A percentile compares a stretch with the other conserved stretches of the same genome.
Conservation (phyloP, 2,329 filamentous ascomycete genomes). For the Hymenoscyphus albidus region DNA sequence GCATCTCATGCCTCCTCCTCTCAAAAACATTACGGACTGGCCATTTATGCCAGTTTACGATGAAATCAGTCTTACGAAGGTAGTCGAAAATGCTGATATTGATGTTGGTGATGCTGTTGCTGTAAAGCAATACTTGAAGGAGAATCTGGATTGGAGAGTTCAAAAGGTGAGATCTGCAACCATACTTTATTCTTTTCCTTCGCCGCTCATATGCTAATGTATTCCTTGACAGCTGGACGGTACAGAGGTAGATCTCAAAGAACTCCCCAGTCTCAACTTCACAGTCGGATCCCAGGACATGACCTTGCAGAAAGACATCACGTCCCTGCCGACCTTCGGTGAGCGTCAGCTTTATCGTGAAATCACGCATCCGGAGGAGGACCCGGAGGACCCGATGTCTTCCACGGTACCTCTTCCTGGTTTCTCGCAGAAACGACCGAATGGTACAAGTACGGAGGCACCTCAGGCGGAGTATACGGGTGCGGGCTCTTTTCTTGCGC, state of each 20-base stretch:
- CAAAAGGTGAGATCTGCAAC: conserved; percentile 24
- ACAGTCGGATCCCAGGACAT: conserved; percentile 25
- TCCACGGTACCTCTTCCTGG: no score
- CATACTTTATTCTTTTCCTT: no score
- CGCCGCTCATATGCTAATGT: neutral
- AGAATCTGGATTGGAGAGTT: conserved; percentile 27
- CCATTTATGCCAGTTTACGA: conserved; percentile 21
- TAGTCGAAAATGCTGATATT: conserved; percentile 12
- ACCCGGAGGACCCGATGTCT: no score
- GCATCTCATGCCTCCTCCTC: conserved; percentile 26
- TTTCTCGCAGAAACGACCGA: no score
- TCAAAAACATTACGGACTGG: conserved; percentile 1
- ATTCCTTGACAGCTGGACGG: conserved; percentile 20
- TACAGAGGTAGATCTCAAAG: conserved; percentile 14
- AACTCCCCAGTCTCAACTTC: conserved; percentile 20
- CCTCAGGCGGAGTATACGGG: neutral
- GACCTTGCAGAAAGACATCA: conserved; percentile 16
- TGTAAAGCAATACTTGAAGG: conserved; percentile 22
- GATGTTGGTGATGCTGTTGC: conserved; percentile 15
- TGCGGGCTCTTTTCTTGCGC: neutral
- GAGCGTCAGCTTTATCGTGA: conserved; percentile 25
- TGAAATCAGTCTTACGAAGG: conserved; percentile 22
- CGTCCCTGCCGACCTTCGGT: conserved; percentile 26
- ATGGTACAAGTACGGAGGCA: no score
- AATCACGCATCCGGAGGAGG: conserved; percentile 11